Conservation (phyloP, 345 rosid genomes). For the Rhizophora apiculata region DNA sequence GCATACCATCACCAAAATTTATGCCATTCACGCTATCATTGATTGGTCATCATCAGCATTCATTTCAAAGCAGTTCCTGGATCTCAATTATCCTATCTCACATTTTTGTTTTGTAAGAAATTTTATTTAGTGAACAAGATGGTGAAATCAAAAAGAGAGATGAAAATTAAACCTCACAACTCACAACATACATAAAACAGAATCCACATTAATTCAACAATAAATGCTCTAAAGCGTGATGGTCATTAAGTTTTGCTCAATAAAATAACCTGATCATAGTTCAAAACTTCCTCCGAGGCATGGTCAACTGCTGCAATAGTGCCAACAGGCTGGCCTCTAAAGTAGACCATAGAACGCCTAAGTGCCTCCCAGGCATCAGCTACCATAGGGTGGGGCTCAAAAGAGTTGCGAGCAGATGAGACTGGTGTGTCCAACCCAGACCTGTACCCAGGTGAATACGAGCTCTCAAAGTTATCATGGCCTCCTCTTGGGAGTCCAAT, state of each 20-base stretch:
- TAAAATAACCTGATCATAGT: constrained; percentile 84
- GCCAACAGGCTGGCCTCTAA: constrained; percentile 81
- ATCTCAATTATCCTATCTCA: background rate
- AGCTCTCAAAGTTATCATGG: constrained; percentile 46
- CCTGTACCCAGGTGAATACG: constrained; percentile 21
- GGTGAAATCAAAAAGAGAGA: background rate
- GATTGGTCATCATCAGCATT: background rate
- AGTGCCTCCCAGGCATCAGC: constrained; percentile 97
- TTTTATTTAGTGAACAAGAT: background rate
- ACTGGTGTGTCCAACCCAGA: constrained; percentile 70
- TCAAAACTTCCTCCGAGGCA: constrained; percentile 92
- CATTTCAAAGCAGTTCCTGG: background rate
- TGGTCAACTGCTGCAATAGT: constrained; percentile 89
- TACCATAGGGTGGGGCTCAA: constrained; percentile 94
- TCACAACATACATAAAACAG: background rate
- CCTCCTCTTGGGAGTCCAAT: constrained; percentile 55
- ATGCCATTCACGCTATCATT: background rate
- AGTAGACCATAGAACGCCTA: constrained; percentile 70
- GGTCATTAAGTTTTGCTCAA: background rate
- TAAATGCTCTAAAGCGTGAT: background rate
- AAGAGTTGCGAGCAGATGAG: constrained; percentile 78
- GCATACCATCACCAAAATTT: background rate
- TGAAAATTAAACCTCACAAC: background rate
- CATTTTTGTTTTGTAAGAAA: background rate
- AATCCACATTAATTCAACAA: constrained; percentile 1